These are phyloP conservation scores for Diaporthe destruens DNA, from an alignment of 2,329 filamentous ascomycete species.

Conservation along the genomic window DNA sequence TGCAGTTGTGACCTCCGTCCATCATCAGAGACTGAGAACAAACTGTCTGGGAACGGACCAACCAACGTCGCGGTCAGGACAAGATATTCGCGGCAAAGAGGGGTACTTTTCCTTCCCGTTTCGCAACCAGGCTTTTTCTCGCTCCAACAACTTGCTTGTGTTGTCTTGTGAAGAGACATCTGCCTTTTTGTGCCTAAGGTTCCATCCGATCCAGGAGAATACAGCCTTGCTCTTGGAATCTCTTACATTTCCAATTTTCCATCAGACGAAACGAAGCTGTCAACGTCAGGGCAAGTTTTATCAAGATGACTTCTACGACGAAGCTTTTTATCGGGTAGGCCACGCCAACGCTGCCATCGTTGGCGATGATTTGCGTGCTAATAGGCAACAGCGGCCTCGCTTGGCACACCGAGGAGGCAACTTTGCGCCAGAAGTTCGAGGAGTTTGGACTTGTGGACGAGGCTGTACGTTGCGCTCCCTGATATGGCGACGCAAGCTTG, in stretches of 20 bases:
- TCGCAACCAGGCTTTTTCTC: constrained; percentile 22
- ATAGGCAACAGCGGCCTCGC: constrained; percentile 81
- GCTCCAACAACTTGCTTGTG: constrained; percentile 14
- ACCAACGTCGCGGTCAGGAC: constrained; percentile 7
- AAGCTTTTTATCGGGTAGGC: constrained; percentile 95
- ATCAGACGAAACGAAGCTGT: constrained; percentile 34
- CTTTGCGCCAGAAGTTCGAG: constrained; percentile 90
- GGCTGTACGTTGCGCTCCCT: constrained; percentile 76
- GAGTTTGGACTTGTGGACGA: constrained; percentile 93
- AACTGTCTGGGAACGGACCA: not conserved
- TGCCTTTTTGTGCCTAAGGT: constrained; percentile 3
- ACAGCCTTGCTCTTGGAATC: constrained; percentile 10
- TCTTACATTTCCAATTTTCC: constrained; percentile 34
- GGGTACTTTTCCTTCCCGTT: constrained; percentile 34
- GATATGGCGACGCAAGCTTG: constrained; percentile 1
- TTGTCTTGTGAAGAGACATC: constrained; percentile 1
- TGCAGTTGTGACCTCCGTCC: not conserved
- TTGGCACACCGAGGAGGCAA: constrained; percentile 95
- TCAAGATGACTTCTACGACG: constrained; percentile 73
- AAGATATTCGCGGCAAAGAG: constrained; percentile 30
- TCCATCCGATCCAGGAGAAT: not conserved
- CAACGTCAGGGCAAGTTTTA: constrained; percentile 44
- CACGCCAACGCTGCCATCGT: constrained; percentile 14
- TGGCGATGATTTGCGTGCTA: constrained; percentile 32
- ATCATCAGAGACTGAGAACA: constrained; percentile 1